Evolutionary conservation across 371 early-diverging fungal species (phyloP), one percentile per base, ranked within the genome.

Genomic region (Actinomucor elegans): DNA sequence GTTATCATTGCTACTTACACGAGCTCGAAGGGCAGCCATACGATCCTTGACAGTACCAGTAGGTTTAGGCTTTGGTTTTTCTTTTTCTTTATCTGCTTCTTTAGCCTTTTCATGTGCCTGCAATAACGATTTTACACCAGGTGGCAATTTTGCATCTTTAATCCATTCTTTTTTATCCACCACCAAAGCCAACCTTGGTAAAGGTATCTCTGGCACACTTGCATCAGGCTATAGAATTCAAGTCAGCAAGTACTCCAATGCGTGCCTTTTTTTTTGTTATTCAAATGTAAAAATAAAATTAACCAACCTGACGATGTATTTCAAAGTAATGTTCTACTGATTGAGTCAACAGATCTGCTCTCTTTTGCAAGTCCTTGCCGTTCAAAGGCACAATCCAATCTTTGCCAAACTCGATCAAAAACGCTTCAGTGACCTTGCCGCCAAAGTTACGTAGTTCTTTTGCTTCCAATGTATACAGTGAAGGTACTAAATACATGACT

Each of bases 131-230:
- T 58, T 58, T 50, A 75, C 66, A 18, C 69, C 65, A 37, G 60
- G 51, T 6, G 75, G 75, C 14, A 75, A 43, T 8, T 64, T 59
- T 5, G 69, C 67, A 5, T 52, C 48, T 21, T 56, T 56, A 3
- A 64, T 26, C 72, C 71, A 75, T 51, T 69, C 57, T 18, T 69
- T 47, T 31, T 56, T 55, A 38, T 71, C 64, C 9, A 71, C 59
- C 2, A 71, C 47, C 7, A 57, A 48, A 7, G 48, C 44, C 10
- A 66, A 47, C 23, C 59, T 64, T 4, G 75, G 75, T 51, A 75
- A 57, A 18, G 55, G 47, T 20, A 45, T 54, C 51, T 71, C 69
- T n/a, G 75, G 75, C n/a, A 75, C 57, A 15, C 51, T 56, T 2
- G 65, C 58, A 58, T 58, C 45, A 49, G 48, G 47, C 58, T 65